Base-by-base conservation (phyloP, 768 basidiomycete species). In the Leccinum rimulosum region DNA sequence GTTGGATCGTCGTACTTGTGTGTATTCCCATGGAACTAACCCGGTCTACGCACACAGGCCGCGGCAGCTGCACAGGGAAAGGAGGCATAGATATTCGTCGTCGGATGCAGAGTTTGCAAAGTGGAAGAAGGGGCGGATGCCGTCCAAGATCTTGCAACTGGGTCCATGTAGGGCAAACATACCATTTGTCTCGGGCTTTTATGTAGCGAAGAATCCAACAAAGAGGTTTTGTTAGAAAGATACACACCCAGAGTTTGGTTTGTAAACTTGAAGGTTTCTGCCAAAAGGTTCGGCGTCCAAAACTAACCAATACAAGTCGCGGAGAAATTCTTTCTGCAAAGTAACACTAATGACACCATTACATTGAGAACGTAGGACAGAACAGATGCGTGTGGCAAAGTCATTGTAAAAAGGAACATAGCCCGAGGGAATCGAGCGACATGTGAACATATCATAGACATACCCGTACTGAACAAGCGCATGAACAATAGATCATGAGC, bases 401-500 rank as follows among this genome's bases (percentile, higher is more conserved):
- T 49, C 28, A 50, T 51, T 54, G 43, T 52, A 52, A 35, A 25
- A 60, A 68, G 38, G 31, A 61, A 53, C 38, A 55, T 57, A 61
- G 58, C 65, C 47, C 55, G 57, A 51, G 59, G 63, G 65, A 63
- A 64, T 60, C 33, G 59, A 63, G 36, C 48, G 55, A 65, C 61
- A 64, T 64, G 63, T 58, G 60, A 67, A 68, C 63, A 61, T 64
- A 60, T 61, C 64, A 69, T 73, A 61, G 45, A 62, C 62, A 64
- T 66, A 73, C 57, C 65, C 56, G 59, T 69, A 73, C 64, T 73
- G 55, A 61, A 67, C 67, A 58, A 56, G 62, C 62, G 36, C 64
- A 73, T 68, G 65, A 66, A 63, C 64, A 66, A 63, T 63, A 68
- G 50, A 56, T 66, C 63, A 71, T 62, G 64, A 59, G 65, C 66